Conservation (phyloP, 768 basidiomycete species). For the Rhodotorula diobovata region DNA sequence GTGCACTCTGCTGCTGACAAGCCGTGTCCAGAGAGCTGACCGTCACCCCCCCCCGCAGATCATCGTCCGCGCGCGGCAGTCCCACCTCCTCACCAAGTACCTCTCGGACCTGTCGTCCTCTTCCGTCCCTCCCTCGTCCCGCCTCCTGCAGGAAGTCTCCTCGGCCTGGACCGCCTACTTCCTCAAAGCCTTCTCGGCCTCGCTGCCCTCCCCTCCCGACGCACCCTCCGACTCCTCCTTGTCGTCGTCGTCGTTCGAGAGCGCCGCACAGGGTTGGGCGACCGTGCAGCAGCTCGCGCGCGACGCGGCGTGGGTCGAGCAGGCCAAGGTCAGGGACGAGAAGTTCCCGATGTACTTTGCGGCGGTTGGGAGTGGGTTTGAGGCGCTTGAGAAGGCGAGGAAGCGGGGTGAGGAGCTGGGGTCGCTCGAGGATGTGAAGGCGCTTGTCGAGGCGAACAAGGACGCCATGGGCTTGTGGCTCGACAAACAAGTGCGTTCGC, state of each 20-base stretch:
- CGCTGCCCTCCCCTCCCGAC: slow-evolving; percentile 28
- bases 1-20: too few relatives aligned
- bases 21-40: background rate
- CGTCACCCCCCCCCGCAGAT: slow-evolving; percentile 58
- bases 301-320: slow-evolving; percentile 64
- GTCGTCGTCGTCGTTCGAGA: too few relatives aligned
- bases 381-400: slow-evolving; percentile 44
- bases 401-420: background rate
- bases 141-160: slow-evolving; percentile 28
- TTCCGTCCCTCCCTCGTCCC: slow-evolving; percentile 14
- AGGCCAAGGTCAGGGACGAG: slow-evolving; percentile 72
- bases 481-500: slow-evolving; percentile 63
- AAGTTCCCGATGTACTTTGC: slow-evolving; percentile 86
- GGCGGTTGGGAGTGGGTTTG: slow-evolving; percentile 57
- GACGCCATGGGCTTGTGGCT: slow-evolving; percentile 70
- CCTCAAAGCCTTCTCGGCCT: slow-evolving; percentile 34
- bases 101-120: slow-evolving; percentile 18
- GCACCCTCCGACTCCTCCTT: too few relatives aligned
- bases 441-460: slow-evolving; percentile 66
- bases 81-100: slow-evolving; percentile 49
- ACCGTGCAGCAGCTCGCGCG: slow-evolving; percentile 53
- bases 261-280: slow-evolving; percentile 53
- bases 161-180: slow-evolving; percentile 42
- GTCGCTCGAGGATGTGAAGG: slow-evolving; percentile 39
- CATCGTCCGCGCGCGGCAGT: slow-evolving; percentile 77